phyloP scores from a whole-genome alignment of 1,284 basidiomycete genomes.

The Trichosporon ovoides region DNA sequence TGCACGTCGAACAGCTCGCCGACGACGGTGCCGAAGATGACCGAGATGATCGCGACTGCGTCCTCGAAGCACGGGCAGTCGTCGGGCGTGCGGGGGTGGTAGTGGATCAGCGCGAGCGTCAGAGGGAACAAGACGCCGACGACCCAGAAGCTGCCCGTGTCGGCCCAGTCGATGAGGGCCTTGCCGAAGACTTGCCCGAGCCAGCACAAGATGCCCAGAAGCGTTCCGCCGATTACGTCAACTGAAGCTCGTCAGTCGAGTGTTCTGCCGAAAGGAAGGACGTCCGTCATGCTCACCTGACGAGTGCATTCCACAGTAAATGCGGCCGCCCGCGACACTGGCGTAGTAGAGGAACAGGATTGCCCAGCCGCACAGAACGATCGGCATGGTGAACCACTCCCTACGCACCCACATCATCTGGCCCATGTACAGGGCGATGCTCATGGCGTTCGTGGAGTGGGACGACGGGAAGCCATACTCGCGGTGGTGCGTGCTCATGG shows the following conservation, averaged over 20 bases:
- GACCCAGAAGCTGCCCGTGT: slow-evolving; percentile 58
- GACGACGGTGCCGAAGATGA: slow-evolving; percentile 69
- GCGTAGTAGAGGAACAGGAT: slow-evolving; percentile 61
- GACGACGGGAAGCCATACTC: slow-evolving; percentile 81
- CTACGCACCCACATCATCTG: slow-evolving; percentile 33
- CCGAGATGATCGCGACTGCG: slow-evolving; percentile 84
- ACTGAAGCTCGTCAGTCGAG: slow-evolving; percentile 40
- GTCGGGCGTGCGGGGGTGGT: slow-evolving; percentile 87
- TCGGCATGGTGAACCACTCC: slow-evolving; percentile 15
- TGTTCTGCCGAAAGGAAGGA: background rate
- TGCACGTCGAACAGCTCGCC: slow-evolving; percentile 57
- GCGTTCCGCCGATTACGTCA: slow-evolving; percentile 64
- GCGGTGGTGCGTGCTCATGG: slow-evolving; percentile 70
- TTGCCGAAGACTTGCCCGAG: slow-evolving; percentile 48
- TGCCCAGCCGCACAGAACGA: slow-evolving; percentile 22
- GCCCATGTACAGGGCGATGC: slow-evolving; percentile 70
- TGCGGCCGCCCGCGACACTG: slow-evolving; percentile 78
- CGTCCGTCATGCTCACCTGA: slow-evolving; percentile 26
- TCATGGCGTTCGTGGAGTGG: slow-evolving; percentile 85
- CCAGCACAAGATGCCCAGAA: slow-evolving; percentile 67
- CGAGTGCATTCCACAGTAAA: slow-evolving; percentile 90
- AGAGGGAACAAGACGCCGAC: slow-evolving; percentile 64
- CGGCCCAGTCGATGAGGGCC: slow-evolving; percentile 47
- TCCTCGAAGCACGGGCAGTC: slow-evolving; percentile 99
- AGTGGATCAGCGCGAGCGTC: slow-evolving; percentile 67